Evolutionary conservation across 2,329 filamentous ascomycete species (phyloP).

Genomic region (Diplodia mutila): DNA sequence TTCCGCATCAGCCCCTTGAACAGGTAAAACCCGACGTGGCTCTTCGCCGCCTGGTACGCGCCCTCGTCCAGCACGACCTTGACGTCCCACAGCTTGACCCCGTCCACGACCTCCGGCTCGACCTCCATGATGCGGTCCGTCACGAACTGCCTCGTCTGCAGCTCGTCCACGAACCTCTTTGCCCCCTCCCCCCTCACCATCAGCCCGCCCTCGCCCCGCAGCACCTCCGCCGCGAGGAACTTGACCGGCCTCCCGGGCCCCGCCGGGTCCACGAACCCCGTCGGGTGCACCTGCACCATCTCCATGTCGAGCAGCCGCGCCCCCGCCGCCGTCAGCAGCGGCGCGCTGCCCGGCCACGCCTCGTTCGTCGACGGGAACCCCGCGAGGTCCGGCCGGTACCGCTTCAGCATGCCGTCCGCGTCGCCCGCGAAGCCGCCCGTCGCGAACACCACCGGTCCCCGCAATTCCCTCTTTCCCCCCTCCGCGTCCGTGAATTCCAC

Average conservation of each 20-base stretch:
- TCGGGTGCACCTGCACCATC: constrained; percentile 66
- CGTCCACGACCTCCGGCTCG: constrained; percentile 34
- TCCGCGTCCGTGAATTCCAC: constrained; percentile 53
- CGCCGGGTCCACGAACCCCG: constrained; percentile 63
- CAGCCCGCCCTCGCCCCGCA: constrained; percentile 66
- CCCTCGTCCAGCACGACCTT: constrained; percentile 64
- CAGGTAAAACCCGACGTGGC: constrained; percentile 65
- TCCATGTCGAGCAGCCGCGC: constrained; percentile 51
- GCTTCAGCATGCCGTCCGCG: constrained; percentile 58
- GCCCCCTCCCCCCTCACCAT: constrained; percentile 55
- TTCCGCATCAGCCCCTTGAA: constrained; percentile 65
- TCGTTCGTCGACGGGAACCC: constrained; percentile 68
- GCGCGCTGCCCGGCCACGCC: constrained; percentile 58
- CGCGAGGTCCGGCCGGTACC: constrained; percentile 62
- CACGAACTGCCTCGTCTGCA: constrained; percentile 62
- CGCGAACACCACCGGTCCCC: constrained; percentile 63
- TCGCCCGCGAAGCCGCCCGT: constrained; percentile 67
- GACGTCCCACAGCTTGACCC: constrained; percentile 60
- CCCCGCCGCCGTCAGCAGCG: constrained; percentile 41
- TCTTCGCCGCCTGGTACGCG: constrained; percentile 55
- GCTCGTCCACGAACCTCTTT: constrained; percentile 64
- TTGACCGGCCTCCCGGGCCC: constrained; percentile 55
- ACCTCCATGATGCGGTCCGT: constrained; percentile 56
- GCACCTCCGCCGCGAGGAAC: constrained; percentile 66
- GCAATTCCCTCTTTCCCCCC: constrained; percentile 33